Percentiles rank a stretch among this genome's conserved stretches.
These are phyloP conservation scores for Kluyveromyces nonfermentans DNA, from an alignment of 805 yeast genomes.

Conservation along the genomic window DNA sequence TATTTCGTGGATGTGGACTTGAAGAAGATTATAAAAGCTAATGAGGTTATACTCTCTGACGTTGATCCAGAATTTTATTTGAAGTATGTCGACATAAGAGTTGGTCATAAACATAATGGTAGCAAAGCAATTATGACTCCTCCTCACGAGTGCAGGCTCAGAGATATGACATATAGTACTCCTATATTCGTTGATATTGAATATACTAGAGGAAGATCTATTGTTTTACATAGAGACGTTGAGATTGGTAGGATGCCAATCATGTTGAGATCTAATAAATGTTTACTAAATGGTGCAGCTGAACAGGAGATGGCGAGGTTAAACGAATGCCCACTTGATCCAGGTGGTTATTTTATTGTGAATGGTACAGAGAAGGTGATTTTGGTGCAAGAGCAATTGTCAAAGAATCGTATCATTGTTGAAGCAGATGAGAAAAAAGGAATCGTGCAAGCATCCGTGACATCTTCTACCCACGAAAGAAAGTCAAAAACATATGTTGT, in stretches of 20 bases:
- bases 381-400: slow-evolving; percentile 90
- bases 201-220: slow-evolving; percentile 89
- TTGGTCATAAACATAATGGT: slow-evolving; percentile 68
- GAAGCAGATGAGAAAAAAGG: slow-evolving; percentile 94
- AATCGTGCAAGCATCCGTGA: slow-evolving; percentile 93
- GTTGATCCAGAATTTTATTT: slow-evolving; percentile 96
- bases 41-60: slow-evolving; percentile 79
- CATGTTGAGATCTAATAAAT: slow-evolving; percentile 89
- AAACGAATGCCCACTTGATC: slow-evolving; percentile 94
- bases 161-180: slow-evolving; percentile 91
- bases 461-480: slow-evolving; percentile 96
- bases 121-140: slow-evolving; percentile 55
- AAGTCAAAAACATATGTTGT: slow-evolving; percentile 95
- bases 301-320: slow-evolving; percentile 80
- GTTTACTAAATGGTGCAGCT: slow-evolving; percentile 70
- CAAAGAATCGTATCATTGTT: slow-evolving; percentile 94
- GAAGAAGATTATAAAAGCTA: slow-evolving; percentile 86
- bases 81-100: slow-evolving; percentile 86
- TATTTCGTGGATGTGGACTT: slow-evolving; percentile 91
- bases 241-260: slow-evolving; percentile 99
- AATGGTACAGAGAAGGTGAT: slow-evolving; percentile 98
- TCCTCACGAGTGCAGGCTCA: slow-evolving; percentile 91
- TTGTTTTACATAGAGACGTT: slow-evolving; percentile 79
- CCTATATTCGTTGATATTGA: slow-evolving; percentile 96
- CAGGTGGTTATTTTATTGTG: slow-evolving; percentile 97